These are phyloP conservation scores for Alectoria sarmentosa DNA, from an alignment of 495 filamentous ascomycete species.

Conservation along the genomic window DNA sequence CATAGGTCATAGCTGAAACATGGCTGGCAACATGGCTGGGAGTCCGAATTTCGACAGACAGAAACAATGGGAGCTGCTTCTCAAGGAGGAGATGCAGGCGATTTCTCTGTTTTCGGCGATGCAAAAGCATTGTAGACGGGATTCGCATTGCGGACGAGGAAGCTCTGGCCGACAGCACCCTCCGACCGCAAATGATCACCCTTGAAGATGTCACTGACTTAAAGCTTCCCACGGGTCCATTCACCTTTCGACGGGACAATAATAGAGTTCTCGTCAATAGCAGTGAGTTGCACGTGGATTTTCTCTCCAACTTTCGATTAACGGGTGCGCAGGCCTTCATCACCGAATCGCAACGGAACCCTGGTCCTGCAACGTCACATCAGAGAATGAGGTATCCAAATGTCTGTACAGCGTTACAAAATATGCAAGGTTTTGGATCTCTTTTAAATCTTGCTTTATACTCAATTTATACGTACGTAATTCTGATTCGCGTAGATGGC, in stretches of 20 bases:
- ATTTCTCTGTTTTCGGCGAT: conserved; percentile 10
- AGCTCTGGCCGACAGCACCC: conserved; percentile 16
- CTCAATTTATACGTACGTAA: no score
- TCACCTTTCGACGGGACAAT: conserved; percentile 12
- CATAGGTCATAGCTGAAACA: no score
- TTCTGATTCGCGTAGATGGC: no score
- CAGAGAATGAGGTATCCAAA: no score
- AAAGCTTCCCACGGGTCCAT: conserved; percentile 12
- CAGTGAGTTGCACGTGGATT: conserved; percentile 12
- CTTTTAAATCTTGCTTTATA: no score
- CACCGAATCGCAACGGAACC: conserved; percentile 10
- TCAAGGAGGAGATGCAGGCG: conserved; percentile 16
- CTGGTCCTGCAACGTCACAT: conserved; percentile 15
- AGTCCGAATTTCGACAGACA: no score
- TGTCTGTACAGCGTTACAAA: no score
- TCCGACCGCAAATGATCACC: conserved; percentile 14
- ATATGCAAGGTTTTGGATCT: no score
- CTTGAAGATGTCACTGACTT: conserved; percentile 12
- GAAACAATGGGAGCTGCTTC: no score
- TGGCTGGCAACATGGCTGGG: no score
- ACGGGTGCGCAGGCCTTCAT: conserved; percentile 10
- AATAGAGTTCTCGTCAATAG: conserved; percentile 15
- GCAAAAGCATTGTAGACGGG: conserved; percentile 10
- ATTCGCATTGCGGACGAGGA: conserved; percentile 13
- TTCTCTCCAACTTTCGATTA: conserved; percentile 3